Evolutionary conservation across 768 basidiomycete species (phyloP).

Genomic region (Tephrocybe sp.): DNA sequence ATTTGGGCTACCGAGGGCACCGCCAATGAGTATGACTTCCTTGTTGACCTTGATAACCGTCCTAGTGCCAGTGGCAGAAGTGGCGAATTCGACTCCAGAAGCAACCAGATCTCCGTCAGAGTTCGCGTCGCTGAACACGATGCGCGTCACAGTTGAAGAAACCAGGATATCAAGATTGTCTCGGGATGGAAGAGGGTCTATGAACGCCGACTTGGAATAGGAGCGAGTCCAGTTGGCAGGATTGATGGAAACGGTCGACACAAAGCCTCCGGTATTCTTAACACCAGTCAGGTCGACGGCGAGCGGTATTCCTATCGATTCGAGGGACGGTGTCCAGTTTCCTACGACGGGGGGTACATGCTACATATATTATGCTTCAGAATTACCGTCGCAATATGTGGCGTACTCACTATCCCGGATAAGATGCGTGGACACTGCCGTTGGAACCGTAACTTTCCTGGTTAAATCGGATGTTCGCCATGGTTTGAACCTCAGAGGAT

Average conservation of each 20-base stretch:
- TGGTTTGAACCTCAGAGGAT: constrained; percentile 29
- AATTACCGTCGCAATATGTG: background rate
- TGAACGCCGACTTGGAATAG: constrained; percentile 57
- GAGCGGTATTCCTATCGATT: constrained; percentile 41
- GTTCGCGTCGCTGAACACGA: constrained; percentile 35
- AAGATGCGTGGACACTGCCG: constrained; percentile 38
- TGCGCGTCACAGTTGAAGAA: constrained; percentile 57
- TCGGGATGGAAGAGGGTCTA: constrained; percentile 62
- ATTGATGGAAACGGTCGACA: constrained; percentile 62
- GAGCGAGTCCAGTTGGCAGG: constrained; percentile 60
- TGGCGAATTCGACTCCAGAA: constrained; percentile 50
- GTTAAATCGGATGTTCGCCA: constrained; percentile 42
- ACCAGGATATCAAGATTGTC: constrained; percentile 64
- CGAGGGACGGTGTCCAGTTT: constrained; percentile 56
- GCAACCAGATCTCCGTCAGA: constrained; percentile 43
- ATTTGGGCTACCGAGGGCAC: constrained; percentile 51
- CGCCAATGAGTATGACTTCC: constrained; percentile 51
- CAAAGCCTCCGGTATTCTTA: constrained; percentile 47
- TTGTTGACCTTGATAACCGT: constrained; percentile 26
- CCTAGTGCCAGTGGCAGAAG: constrained; percentile 14
- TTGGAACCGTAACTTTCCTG: constrained; percentile 41
- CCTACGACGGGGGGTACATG: constrained; percentile 48
- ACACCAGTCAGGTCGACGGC: constrained; percentile 47
- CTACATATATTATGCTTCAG: constrained; percentile 27
- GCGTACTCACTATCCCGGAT: constrained; percentile 22